Base-by-base conservation (phyloP, 2,329 filamentous ascomycete species). In the Colletotrichum filicis region DNA sequence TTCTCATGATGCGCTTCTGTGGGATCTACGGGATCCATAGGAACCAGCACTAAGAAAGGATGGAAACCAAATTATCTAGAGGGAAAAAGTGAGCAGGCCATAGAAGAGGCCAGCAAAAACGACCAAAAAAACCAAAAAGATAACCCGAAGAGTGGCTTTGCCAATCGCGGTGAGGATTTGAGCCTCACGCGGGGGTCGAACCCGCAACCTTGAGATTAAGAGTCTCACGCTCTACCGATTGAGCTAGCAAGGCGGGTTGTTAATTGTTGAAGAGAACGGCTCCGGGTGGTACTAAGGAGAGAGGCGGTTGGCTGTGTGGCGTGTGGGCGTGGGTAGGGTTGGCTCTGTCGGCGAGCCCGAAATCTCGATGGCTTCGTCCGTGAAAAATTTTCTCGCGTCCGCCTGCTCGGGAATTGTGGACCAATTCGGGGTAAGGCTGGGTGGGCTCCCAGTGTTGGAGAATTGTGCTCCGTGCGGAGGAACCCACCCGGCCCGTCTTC, bases 171-270 rank as follows among this genome's bases (percentile, higher is more conserved):
- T 69, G 70, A 64, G 70, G 70, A 65, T 64, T 69, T 64, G 70
- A 73, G 70, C 70, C 70, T 69, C 70, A 73, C 74, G 74, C 75
- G 76, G 75, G 76, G 75, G 75, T 76, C 75, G 74, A 77, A 76
- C 75, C 73, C 70, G 65, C 66, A 74, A 74, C 73, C 73, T 74
- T 74, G 69, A 74, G 73, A 73, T 74, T 89, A 89, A 89, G 90
- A 92, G 91, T 92, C 90, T 91, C 87, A 73, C 66, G 70, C 70
- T 73, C 70, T 73, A 71, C 66, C 71, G 60, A 71, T 66, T 72
- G 69, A 72, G 69, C 69, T 72, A 72, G 69, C 69, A 72, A 72
- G 69, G 69, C 69, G 69, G 69, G 69, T 63, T 8, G n/a, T 37
- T 49, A 2, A 26, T 37, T 55, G 46, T 63, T 63, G 22, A 35